Evolutionary conservation across 2,329 filamentous ascomycete species (phyloP).

Genomic region (Lizonia empirigonia): DNA sequence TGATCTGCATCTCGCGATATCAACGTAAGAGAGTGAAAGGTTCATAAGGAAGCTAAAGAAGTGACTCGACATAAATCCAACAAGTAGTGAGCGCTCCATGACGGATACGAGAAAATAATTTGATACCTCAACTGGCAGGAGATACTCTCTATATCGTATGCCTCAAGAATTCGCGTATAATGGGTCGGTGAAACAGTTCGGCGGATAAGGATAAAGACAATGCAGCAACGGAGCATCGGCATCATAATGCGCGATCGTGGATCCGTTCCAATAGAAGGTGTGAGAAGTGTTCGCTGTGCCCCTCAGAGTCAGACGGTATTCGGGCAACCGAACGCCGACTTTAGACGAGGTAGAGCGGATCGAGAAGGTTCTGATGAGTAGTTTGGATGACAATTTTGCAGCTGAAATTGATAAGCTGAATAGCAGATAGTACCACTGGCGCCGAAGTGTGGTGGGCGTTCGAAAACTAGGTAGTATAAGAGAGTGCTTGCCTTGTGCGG

Average conservation of each 20-base stretch:
- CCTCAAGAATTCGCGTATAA: not conserved
- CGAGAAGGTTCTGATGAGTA: not conserved
- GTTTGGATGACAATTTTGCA: not conserved
- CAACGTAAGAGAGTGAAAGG: constrained; percentile 1
- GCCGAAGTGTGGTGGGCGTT: not conserved
- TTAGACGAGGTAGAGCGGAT: not conserved
- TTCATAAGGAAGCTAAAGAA: constrained; percentile 1
- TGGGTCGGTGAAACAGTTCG: not conserved
- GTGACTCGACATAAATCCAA: not conserved
- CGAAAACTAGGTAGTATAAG: not conserved
- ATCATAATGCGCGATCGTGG: not conserved
- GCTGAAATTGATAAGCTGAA: not conserved
- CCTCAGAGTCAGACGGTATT: not conserved
- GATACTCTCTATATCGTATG: not conserved
- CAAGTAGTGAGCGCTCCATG: constrained; percentile 1
- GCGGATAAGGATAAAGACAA: not conserved
- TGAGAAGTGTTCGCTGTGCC: not conserved
- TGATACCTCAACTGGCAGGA: not conserved
- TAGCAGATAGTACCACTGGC: not conserved
- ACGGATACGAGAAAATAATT: not conserved
- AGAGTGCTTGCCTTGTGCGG: not conserved
- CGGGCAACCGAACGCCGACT: not conserved
- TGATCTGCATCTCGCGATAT: not conserved
- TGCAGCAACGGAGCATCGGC: not conserved
- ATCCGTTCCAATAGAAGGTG: not conserved